Evolutionary conservation across 139 green algal species (phyloP).

Genomic region (Nannochloris sp.): DNA sequence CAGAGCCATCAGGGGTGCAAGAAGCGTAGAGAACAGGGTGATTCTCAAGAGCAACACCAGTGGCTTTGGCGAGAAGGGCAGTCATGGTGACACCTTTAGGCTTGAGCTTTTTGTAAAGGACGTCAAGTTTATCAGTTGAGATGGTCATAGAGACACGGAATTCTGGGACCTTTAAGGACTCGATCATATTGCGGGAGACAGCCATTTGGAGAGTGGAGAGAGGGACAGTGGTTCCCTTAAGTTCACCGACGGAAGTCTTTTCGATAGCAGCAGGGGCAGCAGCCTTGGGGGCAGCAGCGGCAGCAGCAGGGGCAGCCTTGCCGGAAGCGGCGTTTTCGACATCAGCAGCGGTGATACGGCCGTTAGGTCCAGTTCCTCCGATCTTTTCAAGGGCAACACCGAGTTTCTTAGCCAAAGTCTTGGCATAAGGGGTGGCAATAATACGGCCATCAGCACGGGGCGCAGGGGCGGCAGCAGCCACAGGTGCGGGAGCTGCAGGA

Average conservation of each 20-base stretch:
- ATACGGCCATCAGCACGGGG: constrained; percentile 53
- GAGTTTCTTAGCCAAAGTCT: constrained; percentile 95
- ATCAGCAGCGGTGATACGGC: constrained; percentile 89
- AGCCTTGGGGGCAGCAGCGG: constrained; percentile 26
- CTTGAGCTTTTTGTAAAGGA: constrained; percentile 94
- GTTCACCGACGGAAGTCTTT: constrained; percentile 64
- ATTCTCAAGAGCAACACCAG: constrained; percentile 75
- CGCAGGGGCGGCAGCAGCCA: constrained; percentile 21
- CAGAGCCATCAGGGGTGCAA: constrained; percentile 74
- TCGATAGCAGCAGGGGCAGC: constrained; percentile 26
- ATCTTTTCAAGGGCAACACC: constrained; percentile 81
- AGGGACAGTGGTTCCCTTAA: constrained; percentile 80
- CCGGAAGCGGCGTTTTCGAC: constrained; percentile 63
- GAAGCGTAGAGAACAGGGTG: constrained; percentile 87
- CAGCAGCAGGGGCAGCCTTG: constrained; percentile 29
- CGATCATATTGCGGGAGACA: constrained; percentile 91
- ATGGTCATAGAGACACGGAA: constrained; percentile 90
- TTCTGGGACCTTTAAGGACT: constrained; percentile 87
- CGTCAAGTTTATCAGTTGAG: constrained; percentile 88
- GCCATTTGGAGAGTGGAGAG: constrained; percentile 87
- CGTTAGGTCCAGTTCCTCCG: constrained; percentile 74
- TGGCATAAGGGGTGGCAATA: constrained; percentile 96
- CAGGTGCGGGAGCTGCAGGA: constrained; percentile 14
- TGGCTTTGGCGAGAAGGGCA: constrained; percentile 90
- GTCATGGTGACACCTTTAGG: constrained; percentile 98